phyloP scores from a whole-genome alignment of 495 filamentous ascomycete genomes.

The Penicillium pulvis region DNA sequence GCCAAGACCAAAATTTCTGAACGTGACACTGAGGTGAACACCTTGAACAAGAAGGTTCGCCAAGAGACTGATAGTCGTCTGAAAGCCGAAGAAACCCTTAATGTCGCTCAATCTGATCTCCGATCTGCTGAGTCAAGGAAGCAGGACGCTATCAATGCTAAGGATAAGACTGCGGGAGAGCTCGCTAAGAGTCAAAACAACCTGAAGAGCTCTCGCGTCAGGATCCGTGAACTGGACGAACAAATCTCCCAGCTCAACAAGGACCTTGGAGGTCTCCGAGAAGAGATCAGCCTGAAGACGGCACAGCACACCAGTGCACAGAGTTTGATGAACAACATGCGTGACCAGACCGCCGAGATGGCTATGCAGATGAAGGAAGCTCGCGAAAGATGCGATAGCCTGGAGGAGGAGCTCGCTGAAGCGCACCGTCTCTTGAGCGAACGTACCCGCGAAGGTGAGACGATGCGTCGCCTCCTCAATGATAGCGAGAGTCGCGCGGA shows the following conservation, averaged over 20 bases:
- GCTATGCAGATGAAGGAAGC: constrained; percentile 93
- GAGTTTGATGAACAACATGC: constrained; percentile 84
- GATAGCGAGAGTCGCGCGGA: constrained; percentile 87
- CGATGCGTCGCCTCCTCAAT: constrained; percentile 84
- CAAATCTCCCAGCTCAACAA: constrained; percentile 63
- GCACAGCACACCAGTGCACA: constrained; percentile 86
- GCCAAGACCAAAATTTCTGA: constrained; percentile 69
- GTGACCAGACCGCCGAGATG: constrained; percentile 85
- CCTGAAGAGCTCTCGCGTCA: constrained; percentile 59
- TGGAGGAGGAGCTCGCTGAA: constrained; percentile 94
- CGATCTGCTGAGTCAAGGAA: constrained; percentile 74
- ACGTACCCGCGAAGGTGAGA: constrained; percentile 92
- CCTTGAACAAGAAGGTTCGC: constrained; percentile 71
- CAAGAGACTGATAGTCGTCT: constrained; percentile 72
- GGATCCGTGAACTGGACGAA: constrained; percentile 70
- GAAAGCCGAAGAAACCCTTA: constrained; percentile 75
- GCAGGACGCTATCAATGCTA: constrained; percentile 69
- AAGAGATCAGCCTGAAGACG: constrained; percentile 81
- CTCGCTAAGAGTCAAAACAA: constrained; percentile 72
- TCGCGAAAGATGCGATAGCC: constrained; percentile 73
- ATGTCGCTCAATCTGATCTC: constrained; percentile 70
- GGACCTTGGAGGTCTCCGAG: constrained; percentile 66
- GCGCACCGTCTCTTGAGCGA: constrained; percentile 86
- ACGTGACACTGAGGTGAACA: constrained; percentile 74
- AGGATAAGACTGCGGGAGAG: constrained; percentile 67